Conservation (phyloP, 768 basidiomycete genomes). For the Pleurotus tuber-regium region DNA sequence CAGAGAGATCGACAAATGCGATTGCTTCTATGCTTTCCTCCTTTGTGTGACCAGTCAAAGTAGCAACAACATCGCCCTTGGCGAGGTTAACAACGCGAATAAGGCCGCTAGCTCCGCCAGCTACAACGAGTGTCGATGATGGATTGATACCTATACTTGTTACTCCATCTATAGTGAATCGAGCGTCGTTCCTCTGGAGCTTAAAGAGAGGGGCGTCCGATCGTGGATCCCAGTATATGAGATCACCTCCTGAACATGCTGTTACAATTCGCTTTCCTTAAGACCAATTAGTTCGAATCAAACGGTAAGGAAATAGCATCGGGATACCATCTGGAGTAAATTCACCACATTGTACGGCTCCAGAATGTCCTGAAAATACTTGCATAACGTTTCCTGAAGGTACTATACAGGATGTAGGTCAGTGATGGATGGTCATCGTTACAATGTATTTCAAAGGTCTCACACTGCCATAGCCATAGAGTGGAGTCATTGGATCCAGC, state of each 20-base stretch:
- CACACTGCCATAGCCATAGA: slow-evolving; percentile 97
- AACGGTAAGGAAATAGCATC: too few relatives aligned
- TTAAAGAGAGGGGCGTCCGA: slow-evolving; percentile 78
- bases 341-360: slow-evolving; percentile 79
- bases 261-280: slow-evolving; percentile 89
- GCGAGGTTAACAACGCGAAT: slow-evolving; percentile 84
- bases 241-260: slow-evolving; percentile 74
- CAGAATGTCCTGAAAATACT: slow-evolving; percentile 89
- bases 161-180: slow-evolving; percentile 81
- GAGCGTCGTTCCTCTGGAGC: slow-evolving; percentile 63
- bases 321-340: slow-evolving; percentile 92
- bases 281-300: too few relatives aligned
- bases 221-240: slow-evolving; percentile 93
- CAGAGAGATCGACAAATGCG: slow-evolving; percentile 76
- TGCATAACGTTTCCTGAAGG: slow-evolving; percentile 95
- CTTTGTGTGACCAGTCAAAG: slow-evolving; percentile 80
- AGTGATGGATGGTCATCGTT: background rate
- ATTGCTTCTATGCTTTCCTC: slow-evolving; percentile 89
- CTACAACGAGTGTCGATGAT: slow-evolving; percentile 85
- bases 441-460: slow-evolving; percentile 23
- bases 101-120: slow-evolving; percentile 84
- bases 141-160: slow-evolving; percentile 85
- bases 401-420: slow-evolving; percentile 45
- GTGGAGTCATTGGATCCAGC: slow-evolving; percentile 93
- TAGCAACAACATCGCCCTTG: slow-evolving; percentile 79